Evolutionary conservation across 768 basidiomycete species (phyloP).

Genomic region (Rhodosporidiobolus sp.): DNA sequence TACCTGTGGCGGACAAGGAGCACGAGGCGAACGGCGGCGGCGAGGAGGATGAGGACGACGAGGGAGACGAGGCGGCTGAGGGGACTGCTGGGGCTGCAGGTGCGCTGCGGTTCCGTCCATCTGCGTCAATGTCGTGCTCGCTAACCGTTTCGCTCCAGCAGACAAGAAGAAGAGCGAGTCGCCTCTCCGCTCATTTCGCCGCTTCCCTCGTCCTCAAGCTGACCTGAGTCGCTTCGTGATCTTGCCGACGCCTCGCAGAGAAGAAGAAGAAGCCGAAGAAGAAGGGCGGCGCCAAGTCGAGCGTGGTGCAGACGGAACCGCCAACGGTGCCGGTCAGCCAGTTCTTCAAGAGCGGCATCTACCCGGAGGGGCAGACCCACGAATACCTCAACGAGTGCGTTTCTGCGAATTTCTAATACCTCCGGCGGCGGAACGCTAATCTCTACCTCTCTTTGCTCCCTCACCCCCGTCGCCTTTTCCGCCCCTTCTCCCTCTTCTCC

Average conservation of each 20-base stretch:
- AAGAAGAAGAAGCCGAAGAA: slow-evolving; percentile 82
- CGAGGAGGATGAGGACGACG: slow-evolving; percentile 46
- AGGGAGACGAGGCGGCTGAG: slow-evolving; percentile 45
- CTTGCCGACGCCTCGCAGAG: slow-evolving; percentile 2
- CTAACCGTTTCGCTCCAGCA: background rate
- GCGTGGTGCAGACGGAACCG: slow-evolving; percentile 72
- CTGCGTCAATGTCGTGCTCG: background rate
- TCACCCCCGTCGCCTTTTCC: background rate
- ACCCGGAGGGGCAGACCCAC: slow-evolving; percentile 86
- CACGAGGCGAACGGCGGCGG: slow-evolving; percentile 20
- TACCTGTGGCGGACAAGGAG: background rate
- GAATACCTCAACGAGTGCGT: slow-evolving; percentile 89
- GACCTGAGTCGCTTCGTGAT: background rate
- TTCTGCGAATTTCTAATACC: no score
- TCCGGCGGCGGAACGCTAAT: no score
- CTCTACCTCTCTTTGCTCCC: background rate
- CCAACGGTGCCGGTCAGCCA: slow-evolving; percentile 84
- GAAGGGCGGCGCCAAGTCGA: slow-evolving; percentile 55
- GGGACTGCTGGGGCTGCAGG: slow-evolving; percentile 22
- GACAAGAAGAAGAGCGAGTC: slow-evolving; percentile 44
- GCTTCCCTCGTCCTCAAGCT: background rate
- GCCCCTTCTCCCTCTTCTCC: no score
- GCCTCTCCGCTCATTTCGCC: background rate
- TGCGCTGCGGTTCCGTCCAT: background rate
- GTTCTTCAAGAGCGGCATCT: slow-evolving; percentile 78